Conservation (phyloP, 306 rosid species). For the Ammopiptanthus mongolicus region DNA sequence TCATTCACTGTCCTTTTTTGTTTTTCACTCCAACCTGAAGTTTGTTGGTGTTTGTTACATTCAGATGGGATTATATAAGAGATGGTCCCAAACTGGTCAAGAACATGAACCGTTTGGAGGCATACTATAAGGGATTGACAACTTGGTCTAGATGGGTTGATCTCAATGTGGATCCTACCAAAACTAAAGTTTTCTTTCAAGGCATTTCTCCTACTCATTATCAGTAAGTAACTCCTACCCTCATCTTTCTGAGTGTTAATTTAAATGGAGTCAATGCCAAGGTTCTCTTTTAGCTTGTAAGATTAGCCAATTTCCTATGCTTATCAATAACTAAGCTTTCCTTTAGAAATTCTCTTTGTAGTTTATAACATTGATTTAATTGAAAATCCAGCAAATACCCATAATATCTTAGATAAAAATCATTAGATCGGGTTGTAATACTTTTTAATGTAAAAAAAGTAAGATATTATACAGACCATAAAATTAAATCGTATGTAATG, state of each 20-base stretch:
- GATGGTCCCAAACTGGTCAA: conserved; percentile 52
- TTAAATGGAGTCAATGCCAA: not conserved
- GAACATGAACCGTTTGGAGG: conserved; percentile 80
- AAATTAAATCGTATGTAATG: not conserved
- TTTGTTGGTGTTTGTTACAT: not conserved
- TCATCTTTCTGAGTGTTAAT: not conserved
- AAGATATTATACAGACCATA: not conserved
- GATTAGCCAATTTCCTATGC: not conserved
- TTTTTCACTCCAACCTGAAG: not conserved
- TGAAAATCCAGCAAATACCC: not conserved
- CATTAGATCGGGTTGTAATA: too few relatives aligned
- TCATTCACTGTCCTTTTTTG: not conserved
- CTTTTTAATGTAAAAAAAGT: too few relatives aligned
- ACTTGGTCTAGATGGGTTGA: conserved; percentile 97
- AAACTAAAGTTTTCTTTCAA: conserved; percentile 82
- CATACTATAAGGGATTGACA: conserved; percentile 61
- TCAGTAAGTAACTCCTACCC: conserved; percentile 47
- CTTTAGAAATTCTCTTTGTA: not conserved
- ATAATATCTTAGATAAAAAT: not conserved
- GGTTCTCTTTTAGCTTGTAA: not conserved
- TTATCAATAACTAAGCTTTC: not conserved
- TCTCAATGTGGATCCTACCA: conserved; percentile 61
- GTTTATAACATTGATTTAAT: not conserved
- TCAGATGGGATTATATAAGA: conserved; percentile 80
- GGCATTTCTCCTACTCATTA: conserved; percentile 97